Evolutionary conservation across 257 asterid genomes (phyloP).

Genomic region (Eucommia ulmoides): DNA sequence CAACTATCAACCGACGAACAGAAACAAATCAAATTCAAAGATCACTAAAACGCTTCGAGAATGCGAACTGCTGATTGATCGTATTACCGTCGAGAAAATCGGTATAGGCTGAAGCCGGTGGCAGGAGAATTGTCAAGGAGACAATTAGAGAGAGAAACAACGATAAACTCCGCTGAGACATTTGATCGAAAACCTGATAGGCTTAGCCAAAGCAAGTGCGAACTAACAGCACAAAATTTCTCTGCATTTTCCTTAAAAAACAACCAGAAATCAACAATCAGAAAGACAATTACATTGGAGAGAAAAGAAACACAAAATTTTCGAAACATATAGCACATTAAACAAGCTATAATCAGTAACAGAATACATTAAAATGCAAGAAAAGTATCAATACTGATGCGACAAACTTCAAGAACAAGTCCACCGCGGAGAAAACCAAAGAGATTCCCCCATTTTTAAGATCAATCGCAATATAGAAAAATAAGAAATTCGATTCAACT

Average conservation of each 20-base stretch:
- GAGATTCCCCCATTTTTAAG: not conserved
- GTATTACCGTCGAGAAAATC: conserved; percentile 46
- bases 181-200: conserved; percentile 11
- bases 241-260: too few relatives aligned
- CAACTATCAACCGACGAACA: conserved; percentile 1
- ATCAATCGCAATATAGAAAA: not conserved
- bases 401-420: conserved; percentile 26
- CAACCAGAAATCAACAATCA: conserved; percentile 5
- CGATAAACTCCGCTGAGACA: conserved; percentile 24
- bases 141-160: conserved; percentile 19
- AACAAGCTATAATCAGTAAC: conserved; percentile 7
- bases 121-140: conserved; percentile 19
- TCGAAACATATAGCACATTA: conserved; percentile 8
- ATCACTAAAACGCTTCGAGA: not conserved
- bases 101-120: conserved; percentile 34
- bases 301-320: conserved; percentile 17
- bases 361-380: conserved; percentile 28
- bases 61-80: not conserved
- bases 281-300: conserved; percentile 11
- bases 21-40: not conserved
- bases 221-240: too few relatives aligned
- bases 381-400: conserved; percentile 25
- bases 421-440: conserved; percentile 1
- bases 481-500: not conserved
- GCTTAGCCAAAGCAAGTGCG: conserved; percentile 3